Percentiles rank a stretch among this genome's conserved stretches.
These are phyloP conservation scores for Globisporangium middletonii DNA, from an alignment of 352 stramenopile genomes.

Conservation along the genomic window DNA sequence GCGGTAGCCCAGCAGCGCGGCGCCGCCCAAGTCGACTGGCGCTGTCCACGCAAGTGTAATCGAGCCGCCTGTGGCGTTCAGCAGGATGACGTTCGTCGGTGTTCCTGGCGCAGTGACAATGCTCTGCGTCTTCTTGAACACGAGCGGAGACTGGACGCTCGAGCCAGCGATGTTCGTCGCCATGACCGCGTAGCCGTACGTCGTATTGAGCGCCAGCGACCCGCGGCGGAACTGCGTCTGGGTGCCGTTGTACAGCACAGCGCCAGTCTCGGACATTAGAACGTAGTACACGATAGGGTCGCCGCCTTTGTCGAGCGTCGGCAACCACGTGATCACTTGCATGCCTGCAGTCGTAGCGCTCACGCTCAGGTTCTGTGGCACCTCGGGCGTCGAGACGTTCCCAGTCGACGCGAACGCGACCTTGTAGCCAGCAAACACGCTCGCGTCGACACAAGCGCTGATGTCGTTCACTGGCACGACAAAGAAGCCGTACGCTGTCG, in stretches of 20 bases:
- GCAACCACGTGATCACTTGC: constrained; percentile 36
- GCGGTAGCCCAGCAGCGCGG: constrained; percentile 28
- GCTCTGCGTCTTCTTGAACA: constrained; percentile 18
- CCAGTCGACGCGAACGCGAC: constrained; percentile 33
- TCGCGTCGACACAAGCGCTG: constrained; percentile 30
- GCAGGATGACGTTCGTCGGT: constrained; percentile 16
- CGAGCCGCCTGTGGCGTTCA: constrained; percentile 23
- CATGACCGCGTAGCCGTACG: constrained; percentile 35
- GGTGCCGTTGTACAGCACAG: constrained; percentile 37
- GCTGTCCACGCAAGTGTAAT: constrained; percentile 35
- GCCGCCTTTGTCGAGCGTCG: constrained; percentile 34
- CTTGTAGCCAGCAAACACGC: constrained; percentile 17
- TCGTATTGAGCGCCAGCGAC: constrained; percentile 25
- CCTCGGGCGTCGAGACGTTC: constrained; percentile 23
- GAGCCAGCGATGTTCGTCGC: constrained; percentile 40
- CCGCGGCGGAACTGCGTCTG: constrained; percentile 29
- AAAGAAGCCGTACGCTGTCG: constrained; percentile 49
- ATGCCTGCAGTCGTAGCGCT: constrained; percentile 27
- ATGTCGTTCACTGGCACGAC: constrained; percentile 50
- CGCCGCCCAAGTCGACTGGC: constrained; percentile 41
- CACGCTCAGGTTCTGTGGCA: constrained; percentile 25
- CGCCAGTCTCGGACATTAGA: constrained; percentile 22
- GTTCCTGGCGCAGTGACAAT: constrained; percentile 20
- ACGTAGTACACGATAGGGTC: constrained; percentile 25
- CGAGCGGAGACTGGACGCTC: constrained; percentile 16